A percentile compares a stretch with the other conserved stretches of the same genome.
Evolutionary conservation across 2,329 filamentous ascomycete species (phyloP).

Genomic region (Colletotrichum cereale): DNA sequence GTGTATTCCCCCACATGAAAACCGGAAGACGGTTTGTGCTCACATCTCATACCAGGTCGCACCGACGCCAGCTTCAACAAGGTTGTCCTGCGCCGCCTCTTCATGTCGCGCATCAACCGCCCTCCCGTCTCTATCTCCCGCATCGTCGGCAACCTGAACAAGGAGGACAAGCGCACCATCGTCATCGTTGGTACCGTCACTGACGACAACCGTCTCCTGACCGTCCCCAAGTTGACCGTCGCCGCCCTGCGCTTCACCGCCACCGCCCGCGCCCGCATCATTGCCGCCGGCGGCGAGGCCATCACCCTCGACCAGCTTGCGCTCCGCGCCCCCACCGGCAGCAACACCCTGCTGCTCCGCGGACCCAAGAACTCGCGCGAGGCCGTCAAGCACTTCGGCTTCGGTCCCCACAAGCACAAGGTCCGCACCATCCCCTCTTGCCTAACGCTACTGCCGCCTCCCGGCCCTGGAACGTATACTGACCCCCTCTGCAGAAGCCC

Average conservation of each 20-base stretch:
- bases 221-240: constrained; percentile 91
- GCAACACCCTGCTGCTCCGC: constrained; percentile 96
- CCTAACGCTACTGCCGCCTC: no score
- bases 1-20: no score
- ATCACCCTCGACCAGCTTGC: constrained; percentile 98
- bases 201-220: constrained; percentile 94
- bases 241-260: constrained; percentile 97
- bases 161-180: constrained; percentile 84
- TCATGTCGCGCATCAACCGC: constrained; percentile 99
- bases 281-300: constrained; percentile 93
- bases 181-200: constrained; percentile 96
- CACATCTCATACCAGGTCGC: constrained; percentile 71
- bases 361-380: constrained; percentile 98
- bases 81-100: constrained; percentile 95
- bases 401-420: constrained; percentile 98
- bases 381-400: constrained; percentile 99
- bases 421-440: constrained; percentile 60
- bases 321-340: constrained; percentile 92
- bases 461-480: constrained; percentile 44
- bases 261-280: constrained; percentile 92
- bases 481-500: constrained; percentile 78
- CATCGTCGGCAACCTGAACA: constrained; percentile 78
- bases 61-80: constrained; percentile 99
- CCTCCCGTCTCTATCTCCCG: constrained; percentile 94
- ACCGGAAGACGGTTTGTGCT: not conserved